phyloP scores from a whole-genome alignment of 2,329 filamentous ascomycete species.

The Apiospora koreana region DNA sequence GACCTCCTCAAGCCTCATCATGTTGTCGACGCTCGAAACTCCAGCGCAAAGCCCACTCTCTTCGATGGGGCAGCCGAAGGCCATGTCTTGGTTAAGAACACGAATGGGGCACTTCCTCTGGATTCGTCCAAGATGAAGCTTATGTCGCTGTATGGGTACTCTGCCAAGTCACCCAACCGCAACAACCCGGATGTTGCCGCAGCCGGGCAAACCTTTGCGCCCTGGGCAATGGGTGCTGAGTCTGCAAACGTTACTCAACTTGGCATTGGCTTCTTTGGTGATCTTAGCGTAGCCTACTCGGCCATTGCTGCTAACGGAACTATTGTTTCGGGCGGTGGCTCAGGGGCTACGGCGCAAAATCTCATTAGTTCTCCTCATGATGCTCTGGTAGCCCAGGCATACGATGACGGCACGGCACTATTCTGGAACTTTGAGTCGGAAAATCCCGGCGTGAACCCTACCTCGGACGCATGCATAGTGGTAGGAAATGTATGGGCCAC shows the following conservation, averaged over 20 bases:
- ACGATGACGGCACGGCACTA: conserved; percentile 44
- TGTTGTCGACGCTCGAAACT: conserved; percentile 42
- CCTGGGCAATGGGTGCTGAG: conserved; percentile 17
- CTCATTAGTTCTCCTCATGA: conserved; percentile 40
- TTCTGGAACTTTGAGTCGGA: conserved; percentile 44
- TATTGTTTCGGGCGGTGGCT: conserved; percentile 39
- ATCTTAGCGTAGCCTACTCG: conserved; percentile 19
- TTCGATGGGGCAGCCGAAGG: conserved; percentile 39
- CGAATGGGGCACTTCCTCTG: conserved; percentile 42
- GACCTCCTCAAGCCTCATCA: conserved; percentile 36
- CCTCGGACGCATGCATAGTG: conserved; percentile 56
- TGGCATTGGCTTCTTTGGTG: conserved; percentile 23
- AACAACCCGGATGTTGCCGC: conserved; percentile 42
- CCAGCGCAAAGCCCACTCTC: conserved; percentile 24
- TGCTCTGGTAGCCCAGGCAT: conserved; percentile 37
- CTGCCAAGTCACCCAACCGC: conserved; percentile 27
- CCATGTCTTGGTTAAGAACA: conserved; percentile 46
- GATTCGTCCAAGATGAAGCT: conserved; percentile 46
- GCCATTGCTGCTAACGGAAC: conserved; percentile 39
- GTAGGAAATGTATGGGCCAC: conserved; percentile 59
- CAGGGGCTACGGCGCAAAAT: conserved; percentile 36
- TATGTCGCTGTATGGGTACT: conserved; percentile 48
- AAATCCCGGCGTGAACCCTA: conserved; percentile 37
- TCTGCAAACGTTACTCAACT: conserved; percentile 18
- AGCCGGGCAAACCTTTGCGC: conserved; percentile 40